Base-by-base conservation (phyloP, 2,329 filamentous ascomycete genomes). In the Podosphaera fusca region DNA sequence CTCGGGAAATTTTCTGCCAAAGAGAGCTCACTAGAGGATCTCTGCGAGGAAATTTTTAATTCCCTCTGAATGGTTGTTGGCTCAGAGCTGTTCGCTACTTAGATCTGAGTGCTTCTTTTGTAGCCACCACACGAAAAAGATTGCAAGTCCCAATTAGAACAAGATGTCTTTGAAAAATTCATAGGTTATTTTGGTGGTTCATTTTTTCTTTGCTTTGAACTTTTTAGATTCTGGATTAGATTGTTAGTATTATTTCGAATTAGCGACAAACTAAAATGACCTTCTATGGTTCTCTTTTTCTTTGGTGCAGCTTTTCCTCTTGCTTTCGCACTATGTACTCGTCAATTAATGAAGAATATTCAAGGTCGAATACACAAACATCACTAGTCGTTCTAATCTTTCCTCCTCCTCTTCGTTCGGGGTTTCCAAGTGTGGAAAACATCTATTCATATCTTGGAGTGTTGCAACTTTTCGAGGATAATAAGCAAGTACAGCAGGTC, bases 271-370 rank as follows among this genome's bases (percentile, higher is more conserved):
- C 21, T 29, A 2, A 29, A 29, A 65, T 64, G 69, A 68, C 69
- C 66, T 60, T 64, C 69, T 67, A 69, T 58, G n/a, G 75, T 81
- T 67, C 75, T 82, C 76, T 92, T 94, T 79, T 94, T 95, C 78
- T 94, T 84, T 6, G 90, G 88, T 50, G 84, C 79, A 57, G 83
- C 83, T 75, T 96, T 95, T 63, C 88, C 89, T 73, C 88, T 82
- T 35, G 77, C 71, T 69, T 87, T 89, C 64, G 84, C 72, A 64
- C 83, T 87, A 65, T 61, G 60, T 63, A 72, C 67, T 1, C 47
- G 45, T 67, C 58, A 65, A 61, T 29, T 57, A 8, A 4, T 54
- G 7, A 33, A 47, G 9, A 12, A 34, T 5, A 31, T 9, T 47
- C 30, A 2, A 29, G 21, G 8, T 47, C n/a, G 38, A 55, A 34